These are phyloP conservation scores for Colletotrichum orchidophilum DNA, from an alignment of 2,329 filamentous ascomycete species.

Conservation along the genomic window DNA sequence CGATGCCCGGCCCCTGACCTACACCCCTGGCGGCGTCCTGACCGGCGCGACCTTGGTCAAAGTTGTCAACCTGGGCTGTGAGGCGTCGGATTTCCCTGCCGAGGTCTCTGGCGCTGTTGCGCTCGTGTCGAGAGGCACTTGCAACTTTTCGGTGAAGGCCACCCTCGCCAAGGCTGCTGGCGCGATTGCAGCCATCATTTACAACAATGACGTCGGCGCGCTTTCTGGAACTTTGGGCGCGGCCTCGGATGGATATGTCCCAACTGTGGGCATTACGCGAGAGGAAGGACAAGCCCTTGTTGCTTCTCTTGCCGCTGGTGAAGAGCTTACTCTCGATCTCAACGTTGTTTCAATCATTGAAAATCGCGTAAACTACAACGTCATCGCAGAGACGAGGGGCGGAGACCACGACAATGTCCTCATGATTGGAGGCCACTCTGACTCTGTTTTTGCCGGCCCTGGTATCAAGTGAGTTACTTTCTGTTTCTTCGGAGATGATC, in stretches of 20 bases:
- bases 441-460: constrained; percentile 58
- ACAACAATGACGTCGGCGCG: constrained; percentile 67
- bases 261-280: constrained; percentile 62
- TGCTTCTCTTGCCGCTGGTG: constrained; percentile 42
- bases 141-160: constrained; percentile 67
- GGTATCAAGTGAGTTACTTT: constrained; percentile 61
- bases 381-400: constrained; percentile 58
- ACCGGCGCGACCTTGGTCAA: constrained; percentile 51
- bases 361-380: constrained; percentile 58
- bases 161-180: constrained; percentile 64
- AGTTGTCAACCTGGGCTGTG: constrained; percentile 64
- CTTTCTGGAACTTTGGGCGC: constrained; percentile 64
- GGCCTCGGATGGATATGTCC: constrained; percentile 55
- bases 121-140: constrained; percentile 67
- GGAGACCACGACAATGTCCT: constrained; percentile 60
- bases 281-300: constrained; percentile 51
- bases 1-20: constrained; percentile 49
- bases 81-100: constrained; percentile 60
- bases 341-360: constrained; percentile 59
- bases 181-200: constrained; percentile 66
- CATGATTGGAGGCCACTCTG: constrained; percentile 57
- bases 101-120: constrained; percentile 64
- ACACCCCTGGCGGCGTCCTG: constrained; percentile 59
- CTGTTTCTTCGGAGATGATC: no score
- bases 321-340: constrained; percentile 44